A percentile compares a stretch with the other conserved stretches of the same genome.
phyloP scores from a whole-genome alignment of 2,329 filamentous ascomycete species.

The Truncatella angustata region DNA sequence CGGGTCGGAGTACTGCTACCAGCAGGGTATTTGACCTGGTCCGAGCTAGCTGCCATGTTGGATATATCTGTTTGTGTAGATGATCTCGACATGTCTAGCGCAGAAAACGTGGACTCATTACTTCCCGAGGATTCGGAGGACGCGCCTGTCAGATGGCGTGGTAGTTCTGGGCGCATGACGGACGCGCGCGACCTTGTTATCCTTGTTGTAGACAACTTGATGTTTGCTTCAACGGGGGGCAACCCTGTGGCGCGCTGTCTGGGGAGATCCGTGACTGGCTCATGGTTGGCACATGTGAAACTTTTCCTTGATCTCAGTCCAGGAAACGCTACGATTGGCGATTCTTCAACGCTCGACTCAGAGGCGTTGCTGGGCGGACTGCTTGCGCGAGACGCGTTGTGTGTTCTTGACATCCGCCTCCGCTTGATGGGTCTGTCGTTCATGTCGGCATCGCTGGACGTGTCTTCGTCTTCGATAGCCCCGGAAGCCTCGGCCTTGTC shows the following conservation, averaged over 20 bases:
- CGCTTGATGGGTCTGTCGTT: slow-evolving; percentile 22
- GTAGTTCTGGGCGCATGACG: slow-evolving; percentile 18
- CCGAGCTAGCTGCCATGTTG: neutral
- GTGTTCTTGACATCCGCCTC: slow-evolving; percentile 3
- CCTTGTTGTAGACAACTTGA: slow-evolving; percentile 8
- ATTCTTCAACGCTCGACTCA: slow-evolving; percentile 14
- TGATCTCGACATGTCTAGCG: slow-evolving; percentile 18
- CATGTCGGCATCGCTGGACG: slow-evolving; percentile 22
- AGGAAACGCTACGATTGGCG: slow-evolving; percentile 7
- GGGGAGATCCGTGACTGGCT: neutral
- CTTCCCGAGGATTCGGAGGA: slow-evolving; percentile 21
- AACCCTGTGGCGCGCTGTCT: neutral
- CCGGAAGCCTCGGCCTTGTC: slow-evolving; percentile 46
- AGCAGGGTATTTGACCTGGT: slow-evolving; percentile 16
- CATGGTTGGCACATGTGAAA: neutral
- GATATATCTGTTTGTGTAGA: slow-evolving; percentile 25
- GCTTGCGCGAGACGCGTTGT: neutral
- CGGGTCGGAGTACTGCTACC: slow-evolving; percentile 20
- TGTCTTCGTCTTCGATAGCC: slow-evolving; percentile 24
- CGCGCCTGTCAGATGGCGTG: slow-evolving; percentile 19
- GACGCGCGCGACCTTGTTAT: slow-evolving; percentile 23
- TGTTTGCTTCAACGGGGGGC: neutral
- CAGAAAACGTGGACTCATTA: slow-evolving; percentile 24
- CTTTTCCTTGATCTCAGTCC: neutral
- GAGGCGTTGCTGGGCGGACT: neutral